Evolutionary conservation across 495 filamentous ascomycete species (phyloP), one percentile per base, ranked within the genome.

Genomic region (Penicillium angulare): DNA sequence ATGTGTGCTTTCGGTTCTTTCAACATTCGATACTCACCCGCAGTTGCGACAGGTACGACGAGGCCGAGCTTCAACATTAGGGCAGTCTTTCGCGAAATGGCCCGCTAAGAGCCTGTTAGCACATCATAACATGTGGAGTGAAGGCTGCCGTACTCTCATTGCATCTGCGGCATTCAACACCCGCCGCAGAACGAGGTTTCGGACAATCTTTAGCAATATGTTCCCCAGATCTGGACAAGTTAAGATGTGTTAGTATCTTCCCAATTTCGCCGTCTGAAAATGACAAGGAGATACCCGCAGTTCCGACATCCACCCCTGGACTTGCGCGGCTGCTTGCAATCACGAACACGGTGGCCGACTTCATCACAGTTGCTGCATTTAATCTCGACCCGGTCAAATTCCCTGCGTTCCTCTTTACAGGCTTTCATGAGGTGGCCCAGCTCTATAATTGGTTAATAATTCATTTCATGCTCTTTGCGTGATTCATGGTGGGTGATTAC

Each of bases 61-160:
- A 8, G 34, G 39, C n/a, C 58, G 41, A 18, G 72, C 72, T 16
- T 13, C 41, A 22, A 7, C 20, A 23, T 62, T 74, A 24, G 89
- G 89, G 59, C 92, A 97, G 53, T 95, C 90, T 49, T 81, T 81
- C 3, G 87, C 81, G 66, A 92, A 93, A 56, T 96, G 92, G 4
- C 92, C 92, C 45, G 79, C 86, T 90, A 53, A 21, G 16, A 50
- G 35, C 50, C 57, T 49, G 24, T 38, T 34, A 43, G 32, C 3
- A 34, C 4, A 7, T 5, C 29, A 13, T 39, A 15, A 21, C 6
- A 2, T 32, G 16, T 39, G 7, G 17, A 46, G 21, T 16, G 27
- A 7, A 24, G 13, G 34, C 38, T 22, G 10, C 18, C 35, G 69
- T 72, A 88, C 87, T 79, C 66, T 87, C 76, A 29, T 78, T 75